Evolutionary conservation across 495 filamentous ascomycete species (phyloP).

Genomic region (Neurospora tetraspora): DNA sequence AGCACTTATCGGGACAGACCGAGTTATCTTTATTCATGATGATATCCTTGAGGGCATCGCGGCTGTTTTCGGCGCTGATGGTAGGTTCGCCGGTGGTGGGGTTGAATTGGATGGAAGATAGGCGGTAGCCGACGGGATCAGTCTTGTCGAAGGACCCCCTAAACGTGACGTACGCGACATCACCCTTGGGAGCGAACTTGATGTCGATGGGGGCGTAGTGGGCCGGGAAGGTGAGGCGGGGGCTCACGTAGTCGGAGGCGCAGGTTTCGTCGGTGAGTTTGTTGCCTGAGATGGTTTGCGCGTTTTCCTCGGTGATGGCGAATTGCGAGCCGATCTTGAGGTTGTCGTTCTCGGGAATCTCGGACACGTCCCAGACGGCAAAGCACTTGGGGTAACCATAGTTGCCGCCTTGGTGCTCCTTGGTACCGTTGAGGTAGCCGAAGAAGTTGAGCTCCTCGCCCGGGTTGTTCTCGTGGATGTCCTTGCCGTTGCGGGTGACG

Average conservation of each 20-base stretch:
- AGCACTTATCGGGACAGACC: slow-evolving; percentile 38
- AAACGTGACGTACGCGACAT: slow-evolving; percentile 39
- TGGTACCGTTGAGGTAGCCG: slow-evolving; percentile 44
- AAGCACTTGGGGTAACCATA: slow-evolving; percentile 57
- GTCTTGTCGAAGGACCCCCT: slow-evolving; percentile 44
- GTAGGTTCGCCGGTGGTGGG: slow-evolving; percentile 28
- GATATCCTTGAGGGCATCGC: slow-evolving; percentile 31
- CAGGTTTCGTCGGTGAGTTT: slow-evolving; percentile 40
- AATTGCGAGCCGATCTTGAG: slow-evolving; percentile 44
- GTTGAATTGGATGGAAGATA: slow-evolving; percentile 30
- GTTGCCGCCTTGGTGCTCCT: slow-evolving; percentile 24
- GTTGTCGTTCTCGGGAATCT: slow-evolving; percentile 38
- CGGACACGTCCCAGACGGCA: slow-evolving; percentile 46
- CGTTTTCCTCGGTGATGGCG: slow-evolving; percentile 24
- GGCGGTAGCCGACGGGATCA: slow-evolving; percentile 40
- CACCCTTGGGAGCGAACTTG: slow-evolving; percentile 31
- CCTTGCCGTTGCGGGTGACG: slow-evolving; percentile 39
- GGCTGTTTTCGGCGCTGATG: slow-evolving; percentile 22
- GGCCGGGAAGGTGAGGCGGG: slow-evolving; percentile 40
- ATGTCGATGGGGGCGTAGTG: slow-evolving; percentile 49
- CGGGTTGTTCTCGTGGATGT: slow-evolving; percentile 57
- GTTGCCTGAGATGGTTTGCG: background rate
- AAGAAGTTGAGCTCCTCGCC: slow-evolving; percentile 63
- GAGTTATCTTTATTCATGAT: slow-evolving; percentile 34
- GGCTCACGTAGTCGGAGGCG: slow-evolving; percentile 23